Conservation (phyloP, 768 basidiomycete species). For the Macrolepiota dolichaula region DNA sequence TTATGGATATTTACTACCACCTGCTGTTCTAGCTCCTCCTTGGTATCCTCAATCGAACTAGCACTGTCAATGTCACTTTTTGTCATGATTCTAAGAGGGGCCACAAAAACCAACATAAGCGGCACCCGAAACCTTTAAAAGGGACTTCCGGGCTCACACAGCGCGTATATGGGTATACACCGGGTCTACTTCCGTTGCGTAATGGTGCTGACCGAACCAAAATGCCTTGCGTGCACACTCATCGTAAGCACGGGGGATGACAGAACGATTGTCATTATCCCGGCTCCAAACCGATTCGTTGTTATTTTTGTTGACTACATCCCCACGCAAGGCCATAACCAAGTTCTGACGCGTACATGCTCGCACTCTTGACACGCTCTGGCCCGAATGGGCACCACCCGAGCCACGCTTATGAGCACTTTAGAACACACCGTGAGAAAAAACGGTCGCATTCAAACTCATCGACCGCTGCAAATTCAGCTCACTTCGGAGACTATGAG, state of each 20-base stretch:
- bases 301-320: neutral
- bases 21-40: constrained; percentile 4
- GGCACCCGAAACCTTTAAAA: neutral
- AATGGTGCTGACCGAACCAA: constrained; percentile 7
- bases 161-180: neutral
- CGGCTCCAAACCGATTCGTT: constrained; percentile 5
- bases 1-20: constrained; percentile 1
- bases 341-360: neutral
- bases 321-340: neutral
- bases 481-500: neutral
- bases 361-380: neutral
- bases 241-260: neutral
- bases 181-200: constrained; percentile 7
- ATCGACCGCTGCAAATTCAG: neutral
- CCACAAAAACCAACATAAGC: neutral
- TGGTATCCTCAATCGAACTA: neutral
- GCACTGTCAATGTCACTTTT: constrained; percentile 3
- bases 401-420: neutral
- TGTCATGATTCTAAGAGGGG: neutral
- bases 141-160: neutral
- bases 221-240: neutral
- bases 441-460: too few species aligned
- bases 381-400: neutral
- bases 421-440: too few species aligned
- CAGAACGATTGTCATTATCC: neutral